Conservation (phyloP, 2,329 filamentous ascomycete species). For the Hypoxylon sp. region DNA sequence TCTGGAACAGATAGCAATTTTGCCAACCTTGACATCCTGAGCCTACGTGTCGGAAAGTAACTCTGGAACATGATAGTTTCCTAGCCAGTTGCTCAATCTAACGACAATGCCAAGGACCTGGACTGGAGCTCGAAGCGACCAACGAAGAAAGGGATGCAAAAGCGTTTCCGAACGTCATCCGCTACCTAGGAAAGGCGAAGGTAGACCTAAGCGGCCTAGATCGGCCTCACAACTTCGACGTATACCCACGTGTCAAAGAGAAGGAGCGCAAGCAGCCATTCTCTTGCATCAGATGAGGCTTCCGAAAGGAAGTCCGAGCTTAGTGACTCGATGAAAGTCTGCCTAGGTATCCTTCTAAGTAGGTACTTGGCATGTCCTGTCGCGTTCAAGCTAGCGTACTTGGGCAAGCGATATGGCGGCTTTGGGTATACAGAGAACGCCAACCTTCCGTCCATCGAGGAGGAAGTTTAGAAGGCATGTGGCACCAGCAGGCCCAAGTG, state of each 20-base stretch:
- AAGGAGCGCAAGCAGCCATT: no score
- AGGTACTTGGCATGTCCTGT: no score
- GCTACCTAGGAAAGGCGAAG: conserved; percentile 45
- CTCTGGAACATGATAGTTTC: not conserved
- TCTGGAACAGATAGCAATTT: conserved; percentile 22
- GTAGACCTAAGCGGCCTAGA: conserved; percentile 37
- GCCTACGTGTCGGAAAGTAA: conserved; percentile 54
- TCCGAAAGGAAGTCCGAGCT: no score
- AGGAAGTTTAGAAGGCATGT: no score
- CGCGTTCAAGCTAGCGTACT: no score
- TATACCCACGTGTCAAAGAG: conserved; percentile 50
- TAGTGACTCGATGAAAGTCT: no score
- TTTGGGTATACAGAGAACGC: no score
- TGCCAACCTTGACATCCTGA: conserved; percentile 47
- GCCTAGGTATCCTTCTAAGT: no score
- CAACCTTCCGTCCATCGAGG: no score
- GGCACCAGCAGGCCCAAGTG: no score
- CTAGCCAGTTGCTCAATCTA: conserved; percentile 21
- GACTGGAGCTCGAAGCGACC: conserved; percentile 57
- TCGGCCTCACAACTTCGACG: conserved; percentile 28
- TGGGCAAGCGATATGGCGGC: no score
- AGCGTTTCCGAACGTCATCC: conserved; percentile 42
- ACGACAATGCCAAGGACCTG: conserved; percentile 47
- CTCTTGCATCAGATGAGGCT: no score
- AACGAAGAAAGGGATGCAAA: conserved; percentile 45